Evolutionary conservation across 768 basidiomycete species (phyloP).

Genomic region (Phallus indusiatus): DNA sequence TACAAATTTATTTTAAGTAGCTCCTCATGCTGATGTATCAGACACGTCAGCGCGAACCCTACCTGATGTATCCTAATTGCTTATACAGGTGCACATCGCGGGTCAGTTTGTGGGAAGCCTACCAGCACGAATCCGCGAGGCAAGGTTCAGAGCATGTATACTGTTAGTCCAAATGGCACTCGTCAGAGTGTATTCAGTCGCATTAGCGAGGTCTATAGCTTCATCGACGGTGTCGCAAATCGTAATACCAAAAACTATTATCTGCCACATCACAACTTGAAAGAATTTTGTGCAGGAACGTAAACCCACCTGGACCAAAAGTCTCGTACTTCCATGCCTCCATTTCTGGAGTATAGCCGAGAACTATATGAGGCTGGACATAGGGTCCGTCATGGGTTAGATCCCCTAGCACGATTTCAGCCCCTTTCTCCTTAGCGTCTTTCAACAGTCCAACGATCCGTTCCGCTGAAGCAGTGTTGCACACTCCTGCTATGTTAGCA

Average conservation of each 20-base stretch:
- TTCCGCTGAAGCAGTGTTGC: slow-evolving; percentile 35
- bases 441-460: slow-evolving; percentile 34
- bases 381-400: slow-evolving; percentile 28
- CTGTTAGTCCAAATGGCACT: slow-evolving; percentile 46
- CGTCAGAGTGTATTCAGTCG: slow-evolving; percentile 40
- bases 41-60: too few relatives aligned
- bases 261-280: neutral
- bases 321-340: slow-evolving; percentile 47
- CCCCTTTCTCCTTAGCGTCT: slow-evolving; percentile 36
- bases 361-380: slow-evolving; percentile 44
- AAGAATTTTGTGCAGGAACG: neutral
- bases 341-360: slow-evolving; percentile 40
- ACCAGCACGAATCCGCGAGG: slow-evolving; percentile 40
- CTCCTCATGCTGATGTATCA: too few relatives aligned
- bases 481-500: slow-evolving; percentile 30
- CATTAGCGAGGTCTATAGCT: slow-evolving; percentile 47
- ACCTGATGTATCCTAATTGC: too few relatives aligned
- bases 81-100: too few relatives aligned
- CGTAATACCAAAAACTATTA: slow-evolving; percentile 36
- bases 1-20: too few relatives aligned
- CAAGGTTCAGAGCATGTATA: slow-evolving; percentile 31
- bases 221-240: slow-evolving; percentile 41
- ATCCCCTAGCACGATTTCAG: slow-evolving; percentile 38
- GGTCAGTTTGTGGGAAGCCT: neutral
- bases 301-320: slow-evolving; percentile 44